Conservation (phyloP, 2,329 filamentous ascomycete species). For the Fusarium sp. region DNA sequence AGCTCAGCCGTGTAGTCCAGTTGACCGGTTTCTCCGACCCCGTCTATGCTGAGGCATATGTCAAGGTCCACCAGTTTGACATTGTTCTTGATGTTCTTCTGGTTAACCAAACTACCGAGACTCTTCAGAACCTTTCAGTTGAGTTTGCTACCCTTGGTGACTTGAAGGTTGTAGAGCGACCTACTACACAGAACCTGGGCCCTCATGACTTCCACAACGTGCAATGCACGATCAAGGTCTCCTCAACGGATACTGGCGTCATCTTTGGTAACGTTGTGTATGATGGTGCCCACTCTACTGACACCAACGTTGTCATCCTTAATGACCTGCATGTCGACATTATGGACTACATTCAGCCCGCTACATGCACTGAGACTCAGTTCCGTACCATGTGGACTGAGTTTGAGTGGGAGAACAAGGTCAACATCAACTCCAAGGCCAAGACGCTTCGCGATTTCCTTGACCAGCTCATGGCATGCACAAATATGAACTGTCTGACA, state of each 20-base stretch:
- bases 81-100: slow-evolving; percentile 96
- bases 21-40: slow-evolving; percentile 98
- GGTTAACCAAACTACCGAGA: slow-evolving; percentile 97
- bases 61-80: slow-evolving; percentile 98
- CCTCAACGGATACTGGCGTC: slow-evolving; percentile 96
- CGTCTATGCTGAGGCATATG: slow-evolving; percentile 98
- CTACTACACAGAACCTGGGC: slow-evolving; percentile 94
- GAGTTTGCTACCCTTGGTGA: slow-evolving; percentile 99
- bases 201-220: slow-evolving; percentile 98
- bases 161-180: slow-evolving; percentile 96
- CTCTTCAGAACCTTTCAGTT: slow-evolving; percentile 94
- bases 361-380: slow-evolving; percentile 95
- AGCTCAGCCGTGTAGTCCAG: slow-evolving; percentile 95
- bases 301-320: slow-evolving; percentile 96
- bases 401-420: slow-evolving; percentile 99
- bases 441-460: slow-evolving; percentile 93
- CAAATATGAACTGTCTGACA: slow-evolving; percentile 98
- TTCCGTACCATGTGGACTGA: slow-evolving; percentile 99
- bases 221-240: slow-evolving; percentile 98
- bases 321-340: slow-evolving; percentile 99
- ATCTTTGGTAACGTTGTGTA: slow-evolving; percentile 99
- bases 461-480: slow-evolving; percentile 94
- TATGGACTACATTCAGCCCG: slow-evolving; percentile 99
- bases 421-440: slow-evolving; percentile 99
- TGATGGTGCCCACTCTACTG: slow-evolving; percentile 90